Conservation (phyloP, 768 basidiomycete species). For the Kwoniella europaea region DNA sequence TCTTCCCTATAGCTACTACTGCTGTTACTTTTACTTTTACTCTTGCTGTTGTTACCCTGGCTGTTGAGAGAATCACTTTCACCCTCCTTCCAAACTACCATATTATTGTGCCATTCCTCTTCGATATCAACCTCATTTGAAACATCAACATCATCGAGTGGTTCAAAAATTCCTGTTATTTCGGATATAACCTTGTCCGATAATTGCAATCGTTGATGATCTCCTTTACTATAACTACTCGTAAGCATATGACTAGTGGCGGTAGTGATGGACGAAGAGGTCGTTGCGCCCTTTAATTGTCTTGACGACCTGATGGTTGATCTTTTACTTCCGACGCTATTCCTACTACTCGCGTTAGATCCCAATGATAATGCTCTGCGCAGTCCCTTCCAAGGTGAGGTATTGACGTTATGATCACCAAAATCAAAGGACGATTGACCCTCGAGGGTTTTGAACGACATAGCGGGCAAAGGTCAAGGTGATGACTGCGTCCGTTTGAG, state of each 20-base stretch:
- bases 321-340: slow-evolving; percentile 8
- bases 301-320: slow-evolving; percentile 4
- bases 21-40: background rate
- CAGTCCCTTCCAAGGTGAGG: slow-evolving; percentile 17
- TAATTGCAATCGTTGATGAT: background rate
- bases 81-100: slow-evolving; percentile 14
- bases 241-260: background rate
- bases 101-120: slow-evolving; percentile 16
- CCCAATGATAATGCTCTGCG: slow-evolving; percentile 14
- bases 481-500: slow-evolving; percentile 11
- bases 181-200: slow-evolving; percentile 14
- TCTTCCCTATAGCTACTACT: slow-evolving; percentile 10
- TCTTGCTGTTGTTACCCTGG: background rate
- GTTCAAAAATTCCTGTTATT: background rate
- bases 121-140: slow-evolving; percentile 4
- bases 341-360: background rate
- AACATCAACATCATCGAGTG: background rate
- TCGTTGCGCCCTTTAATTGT: background rate
- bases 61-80: slow-evolving; percentile 1
- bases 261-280: background rate
- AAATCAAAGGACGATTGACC: slow-evolving; percentile 26
- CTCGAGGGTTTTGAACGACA: slow-evolving; percentile 11
- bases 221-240: background rate
- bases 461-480: slow-evolving; percentile 2
- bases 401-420: slow-evolving; percentile 1